These are phyloP conservation scores for Epicoccum nigrum DNA, from an alignment of 2,329 filamentous ascomycete species.

Conservation along the genomic window DNA sequence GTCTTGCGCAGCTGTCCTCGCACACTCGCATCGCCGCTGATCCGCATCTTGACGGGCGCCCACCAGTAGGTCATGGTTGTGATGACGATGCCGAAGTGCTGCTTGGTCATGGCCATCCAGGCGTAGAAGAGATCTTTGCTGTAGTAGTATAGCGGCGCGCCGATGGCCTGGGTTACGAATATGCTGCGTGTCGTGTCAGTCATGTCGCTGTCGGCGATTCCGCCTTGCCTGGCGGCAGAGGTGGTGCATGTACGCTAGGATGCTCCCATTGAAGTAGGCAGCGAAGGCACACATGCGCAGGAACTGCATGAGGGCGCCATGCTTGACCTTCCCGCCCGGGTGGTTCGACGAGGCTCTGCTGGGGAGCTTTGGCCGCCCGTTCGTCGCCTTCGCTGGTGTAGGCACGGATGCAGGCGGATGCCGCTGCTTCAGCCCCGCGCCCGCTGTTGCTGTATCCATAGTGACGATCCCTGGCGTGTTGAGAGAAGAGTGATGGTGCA, in stretches of 20 bases:
- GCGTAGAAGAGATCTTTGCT: constrained; percentile 79
- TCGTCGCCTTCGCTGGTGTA: constrained; percentile 22
- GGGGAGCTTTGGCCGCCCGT: constrained; percentile 20
- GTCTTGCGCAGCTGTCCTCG: constrained; percentile 73
- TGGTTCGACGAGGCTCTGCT: constrained; percentile 28
- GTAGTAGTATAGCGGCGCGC: constrained; percentile 73
- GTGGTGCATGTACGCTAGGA: constrained; percentile 45
- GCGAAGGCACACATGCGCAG: constrained; percentile 53
- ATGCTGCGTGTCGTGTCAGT: constrained; percentile 48
- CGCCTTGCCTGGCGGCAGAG: constrained; percentile 8
- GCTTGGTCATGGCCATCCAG: constrained; percentile 86
- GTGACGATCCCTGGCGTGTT: background rate
- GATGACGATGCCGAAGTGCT: constrained; percentile 76
- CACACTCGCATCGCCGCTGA: constrained; percentile 82
- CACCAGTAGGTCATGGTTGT: constrained; percentile 85
- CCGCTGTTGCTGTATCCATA: constrained; percentile 31
- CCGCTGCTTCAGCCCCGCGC: constrained; percentile 41
- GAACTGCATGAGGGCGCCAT: constrained; percentile 51
- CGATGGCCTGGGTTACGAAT: constrained; percentile 72
- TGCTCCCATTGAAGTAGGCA: constrained; percentile 54
- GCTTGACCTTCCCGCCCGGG: constrained; percentile 49
- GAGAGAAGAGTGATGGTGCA: background rate
- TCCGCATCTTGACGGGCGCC: constrained; percentile 77
- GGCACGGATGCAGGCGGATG: constrained; percentile 37
- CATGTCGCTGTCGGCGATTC: too few relatives aligned